Evolutionary conservation across 2,329 filamentous ascomycete species (phyloP), one percentile per base, ranked within the genome.

Genomic region (Colletotrichum musae): DNA sequence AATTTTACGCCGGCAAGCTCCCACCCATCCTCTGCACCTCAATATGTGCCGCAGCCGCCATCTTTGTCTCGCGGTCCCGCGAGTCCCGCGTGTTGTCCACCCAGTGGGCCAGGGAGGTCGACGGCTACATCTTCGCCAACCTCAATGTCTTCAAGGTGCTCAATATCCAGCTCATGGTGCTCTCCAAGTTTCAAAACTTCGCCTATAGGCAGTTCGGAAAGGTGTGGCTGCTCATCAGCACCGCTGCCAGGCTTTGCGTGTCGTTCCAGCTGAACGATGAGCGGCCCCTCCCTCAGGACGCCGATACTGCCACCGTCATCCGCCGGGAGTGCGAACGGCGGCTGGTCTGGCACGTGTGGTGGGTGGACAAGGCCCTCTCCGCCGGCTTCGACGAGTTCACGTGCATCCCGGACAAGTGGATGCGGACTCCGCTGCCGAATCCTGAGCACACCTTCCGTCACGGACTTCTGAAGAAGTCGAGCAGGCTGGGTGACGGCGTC

Each of bases 261-360:
- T 57, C 58, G 4, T 68, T 63, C n/a, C 64, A 68, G 45, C 58
- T 68, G 21, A 68, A 68, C 9, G 58, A 63, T 12, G 64, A 68
- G 9, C 26, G 45, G 1, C 58, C 58, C 4, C 13, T 62, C 24
- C n/a, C 58, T 0, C 24, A 58, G 10, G 58, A 57, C n/a, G 47
- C 60, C 9, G 52, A 58, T 5, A 57, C 58, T 0, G 21, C 58
- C 7, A 51, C 51, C 0, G 32, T 52, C 1, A 67, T 67, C 36
- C 32, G 45, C 4, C 51, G 58, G 5, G 64, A 67, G 45, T 67
- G 64, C 18, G 58, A 67, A 3, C n/a, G 64, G 24, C 51, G 64
- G 15, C 45, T 67, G 5, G 64, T 67, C 1, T 67, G 64, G 64
- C 58, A 67, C 16, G 45, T 63, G 0, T 67, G 64, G 64, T 57